Base-by-base conservation (phyloP, 2,329 filamentous ascomycete species). In the Neopestalotiopsis sp. region DNA sequence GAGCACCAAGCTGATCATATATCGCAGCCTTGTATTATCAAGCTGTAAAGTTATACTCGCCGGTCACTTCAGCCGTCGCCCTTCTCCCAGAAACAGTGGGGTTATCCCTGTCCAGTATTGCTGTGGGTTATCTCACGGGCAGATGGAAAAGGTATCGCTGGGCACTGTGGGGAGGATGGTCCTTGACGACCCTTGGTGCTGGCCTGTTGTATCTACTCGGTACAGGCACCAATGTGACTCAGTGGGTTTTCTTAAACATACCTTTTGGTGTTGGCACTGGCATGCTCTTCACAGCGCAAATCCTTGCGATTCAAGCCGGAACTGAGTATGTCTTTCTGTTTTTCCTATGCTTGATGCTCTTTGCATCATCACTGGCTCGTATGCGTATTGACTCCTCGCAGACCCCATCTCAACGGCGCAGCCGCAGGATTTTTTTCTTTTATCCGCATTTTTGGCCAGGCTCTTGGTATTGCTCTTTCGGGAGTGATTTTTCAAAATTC, bases 401-500 rank as follows among this genome's bases (percentile, higher is more conserved):
- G 60, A 30, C 79, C 80, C 6, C 75, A 71, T 17, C 81, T 83
- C 1, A 84, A 84, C 69, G 82, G 84, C 68, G 86, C 91, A 73
- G 86, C 90, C 56, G 86, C 89, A 1, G 90, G 88, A 12, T 88
- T 93, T 81, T 92, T 90, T 79, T 87, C 86, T 66, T 93, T 94
- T 81, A 85, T 90, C 73, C 86, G 90, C 14, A 85, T 87, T 1
- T 85, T 92, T 30, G 91, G 91, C 0, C 89, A 92, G 75, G 84
- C 87, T 0, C 79, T 92, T 10, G 91, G 91, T 30, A 88, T 93
- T 2, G 90, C 91, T 1, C 83, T 92, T 65, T 88, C 89, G 1
- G 90, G 91, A 3, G 89, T 91, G 40, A 85, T 92, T 66, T 93
- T 93, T 80, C 90, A 93, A 78, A 93, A 92, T 72, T 83, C 65